phyloP scores from a whole-genome alignment of 208 protist species.

The Acanthamoeba pearcei region DNA sequence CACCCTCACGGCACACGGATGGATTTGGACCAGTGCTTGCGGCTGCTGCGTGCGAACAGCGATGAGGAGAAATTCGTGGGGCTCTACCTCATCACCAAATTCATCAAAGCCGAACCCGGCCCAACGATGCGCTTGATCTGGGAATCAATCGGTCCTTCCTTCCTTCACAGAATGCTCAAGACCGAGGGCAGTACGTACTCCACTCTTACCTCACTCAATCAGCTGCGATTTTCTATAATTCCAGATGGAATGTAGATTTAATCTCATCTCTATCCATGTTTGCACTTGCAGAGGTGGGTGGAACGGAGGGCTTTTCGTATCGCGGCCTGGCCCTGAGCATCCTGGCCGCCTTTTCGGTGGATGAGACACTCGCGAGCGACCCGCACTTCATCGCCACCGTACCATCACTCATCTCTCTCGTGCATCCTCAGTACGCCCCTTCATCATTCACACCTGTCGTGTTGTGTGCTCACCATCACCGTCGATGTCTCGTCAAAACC shows the following conservation, averaged over 20 bases:
- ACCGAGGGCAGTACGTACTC: conserved; percentile 66
- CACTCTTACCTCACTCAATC: not conserved
- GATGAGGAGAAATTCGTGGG: conserved; percentile 77
- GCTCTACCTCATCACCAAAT: conserved; percentile 71
- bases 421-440: not conserved
- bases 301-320: conserved; percentile 59
- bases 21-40: conserved; percentile 73
- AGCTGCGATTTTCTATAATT: not conserved
- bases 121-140: conserved; percentile 34
- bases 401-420: not conserved
- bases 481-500: not conserved
- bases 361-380: conserved; percentile 30
- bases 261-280: not conserved
- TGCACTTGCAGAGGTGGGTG: conserved; percentile 31
- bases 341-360: conserved; percentile 60
- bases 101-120: conserved; percentile 59
- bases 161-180: conserved; percentile 63
- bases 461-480: not conserved
- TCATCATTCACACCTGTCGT: not conserved
- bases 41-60: conserved; percentile 28
- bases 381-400: conserved; percentile 49
- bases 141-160: conserved; percentile 55
- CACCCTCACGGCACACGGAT: not conserved
- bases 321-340: conserved; percentile 59
- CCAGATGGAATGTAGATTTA: not conserved